Evolutionary conservation across 805 yeast genomes (phyloP).

Genomic region (Kodamaea jinghongensis): DNA sequence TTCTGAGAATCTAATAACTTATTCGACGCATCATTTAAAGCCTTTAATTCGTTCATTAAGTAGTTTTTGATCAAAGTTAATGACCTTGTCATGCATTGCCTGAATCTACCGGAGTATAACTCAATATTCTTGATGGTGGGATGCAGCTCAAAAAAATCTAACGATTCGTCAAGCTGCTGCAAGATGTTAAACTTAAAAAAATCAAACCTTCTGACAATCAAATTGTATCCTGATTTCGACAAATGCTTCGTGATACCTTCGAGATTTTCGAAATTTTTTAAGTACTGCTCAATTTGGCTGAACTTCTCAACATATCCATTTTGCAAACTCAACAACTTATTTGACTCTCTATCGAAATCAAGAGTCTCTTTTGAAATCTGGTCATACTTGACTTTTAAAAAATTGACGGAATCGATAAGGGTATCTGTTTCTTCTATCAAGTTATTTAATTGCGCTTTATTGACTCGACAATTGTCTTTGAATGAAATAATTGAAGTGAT

Average conservation of each 20-base stretch:
- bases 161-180: constrained; percentile 60
- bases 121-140: constrained; percentile 62
- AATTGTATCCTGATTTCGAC: constrained; percentile 62
- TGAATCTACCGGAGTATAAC: constrained; percentile 65
- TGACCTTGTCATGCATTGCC: constrained; percentile 81
- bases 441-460: constrained; percentile 16
- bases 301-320: constrained; percentile 40
- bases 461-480: constrained; percentile 29
- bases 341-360: constrained; percentile 60
- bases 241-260: constrained; percentile 68
- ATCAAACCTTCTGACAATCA: constrained; percentile 50
- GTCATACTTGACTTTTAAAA: constrained; percentile 51
- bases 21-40: constrained; percentile 21
- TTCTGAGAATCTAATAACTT: constrained; percentile 17
- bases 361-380: constrained; percentile 60
- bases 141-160: constrained; percentile 56
- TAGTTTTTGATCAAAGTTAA: constrained; percentile 72
- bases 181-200: constrained; percentile 47
- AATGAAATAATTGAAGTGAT: constrained; percentile 35
- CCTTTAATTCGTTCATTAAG: constrained; percentile 44
- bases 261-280: constrained; percentile 64
- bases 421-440: constrained; percentile 47
- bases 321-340: constrained; percentile 47
- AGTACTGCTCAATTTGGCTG: constrained; percentile 43
- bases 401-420: constrained; percentile 45